Evolutionary conservation across 345 rosid species (phyloP).

Genomic region (Linum usitatissimum): DNA sequence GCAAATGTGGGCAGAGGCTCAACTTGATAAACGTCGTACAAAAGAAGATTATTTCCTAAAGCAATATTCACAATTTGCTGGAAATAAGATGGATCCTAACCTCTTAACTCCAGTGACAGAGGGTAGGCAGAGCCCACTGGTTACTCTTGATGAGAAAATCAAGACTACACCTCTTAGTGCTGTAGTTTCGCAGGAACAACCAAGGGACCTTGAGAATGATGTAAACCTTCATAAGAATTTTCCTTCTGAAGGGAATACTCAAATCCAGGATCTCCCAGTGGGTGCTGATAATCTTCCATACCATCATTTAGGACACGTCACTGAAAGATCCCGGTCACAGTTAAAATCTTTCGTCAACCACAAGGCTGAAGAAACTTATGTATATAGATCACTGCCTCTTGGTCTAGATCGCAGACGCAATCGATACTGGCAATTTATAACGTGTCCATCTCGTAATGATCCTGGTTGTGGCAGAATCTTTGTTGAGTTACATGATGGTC

Average conservation of each 20-base stretch:
- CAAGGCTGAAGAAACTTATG: slow-evolving; percentile 72
- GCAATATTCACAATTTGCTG: slow-evolving; percentile 33
- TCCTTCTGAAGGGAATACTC: slow-evolving; percentile 37
- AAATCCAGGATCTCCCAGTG: slow-evolving; percentile 41
- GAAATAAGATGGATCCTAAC: slow-evolving; percentile 37
- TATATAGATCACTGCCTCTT: slow-evolving; percentile 68
- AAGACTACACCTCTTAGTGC: slow-evolving; percentile 19
- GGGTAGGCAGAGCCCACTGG: slow-evolving; percentile 39
- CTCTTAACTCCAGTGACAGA: slow-evolving; percentile 25
- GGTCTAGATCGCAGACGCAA: slow-evolving; percentile 89
- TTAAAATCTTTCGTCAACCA: slow-evolving; percentile 64
- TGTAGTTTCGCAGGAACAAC: slow-evolving; percentile 32
- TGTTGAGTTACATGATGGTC: slow-evolving; percentile 59
- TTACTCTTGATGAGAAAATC: slow-evolving; percentile 22
- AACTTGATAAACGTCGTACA: slow-evolving; percentile 70
- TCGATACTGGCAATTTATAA: slow-evolving; percentile 76
- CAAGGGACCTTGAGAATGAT: slow-evolving; percentile 29
- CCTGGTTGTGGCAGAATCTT: slow-evolving; percentile 86
- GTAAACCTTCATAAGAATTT: slow-evolving; percentile 19
- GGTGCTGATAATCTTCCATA: slow-evolving; percentile 41
- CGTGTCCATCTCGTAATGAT: slow-evolving; percentile 59
- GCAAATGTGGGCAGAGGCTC: slow-evolving; percentile 91
- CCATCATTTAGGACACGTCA: slow-evolving; percentile 51
- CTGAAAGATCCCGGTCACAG: slow-evolving; percentile 60
- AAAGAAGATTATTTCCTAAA: slow-evolving; percentile 57